Conservation (phyloP, 2,329 filamentous ascomycete genomes). For the Ceratocystis destructans region DNA sequence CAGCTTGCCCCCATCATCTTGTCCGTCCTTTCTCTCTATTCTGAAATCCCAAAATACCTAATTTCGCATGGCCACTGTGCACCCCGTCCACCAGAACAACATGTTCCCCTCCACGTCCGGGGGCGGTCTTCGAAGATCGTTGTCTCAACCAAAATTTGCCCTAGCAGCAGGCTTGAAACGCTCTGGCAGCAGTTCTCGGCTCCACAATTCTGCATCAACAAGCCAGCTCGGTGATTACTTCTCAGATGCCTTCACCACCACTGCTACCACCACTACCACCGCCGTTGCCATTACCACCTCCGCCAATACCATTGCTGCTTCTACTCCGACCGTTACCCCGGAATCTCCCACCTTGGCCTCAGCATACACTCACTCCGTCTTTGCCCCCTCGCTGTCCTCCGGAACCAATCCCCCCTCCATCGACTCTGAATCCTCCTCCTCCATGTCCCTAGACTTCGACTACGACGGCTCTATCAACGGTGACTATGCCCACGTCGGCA, state of each 20-base stretch:
- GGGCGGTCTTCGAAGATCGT: conserved; percentile 14
- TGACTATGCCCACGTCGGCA: conserved; percentile 32
- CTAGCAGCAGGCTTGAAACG: conserved; percentile 16
- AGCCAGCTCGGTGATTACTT: conserved; percentile 14
- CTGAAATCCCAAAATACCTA: background rate
- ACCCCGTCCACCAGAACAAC: conserved; percentile 11
- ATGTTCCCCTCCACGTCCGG: conserved; percentile 14
- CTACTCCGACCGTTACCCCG: background rate
- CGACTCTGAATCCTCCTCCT: conserved; percentile 39
- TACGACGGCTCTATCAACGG: conserved; percentile 33
- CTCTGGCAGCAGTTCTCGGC: conserved; percentile 12
- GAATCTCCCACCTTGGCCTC: background rate
- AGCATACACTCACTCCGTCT: background rate
- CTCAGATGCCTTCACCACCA: conserved; percentile 10
- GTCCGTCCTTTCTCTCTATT: background rate
- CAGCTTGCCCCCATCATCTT: conserved; percentile 22
- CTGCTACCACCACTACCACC: background rate
- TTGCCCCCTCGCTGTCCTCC: background rate
- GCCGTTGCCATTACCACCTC: background rate
- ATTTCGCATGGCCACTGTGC: conserved; percentile 12
- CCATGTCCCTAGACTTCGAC: conserved; percentile 45
- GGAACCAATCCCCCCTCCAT: conserved; percentile 15
- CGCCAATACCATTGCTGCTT: background rate
- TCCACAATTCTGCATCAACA: conserved; percentile 12
- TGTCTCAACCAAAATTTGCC: conserved; percentile 14